Percentiles rank a stretch among this genome's conserved stretches.
Evolutionary conservation across 2,329 filamentous ascomycete genomes (phyloP).

Genomic region (Scedosporium boydii): DNA sequence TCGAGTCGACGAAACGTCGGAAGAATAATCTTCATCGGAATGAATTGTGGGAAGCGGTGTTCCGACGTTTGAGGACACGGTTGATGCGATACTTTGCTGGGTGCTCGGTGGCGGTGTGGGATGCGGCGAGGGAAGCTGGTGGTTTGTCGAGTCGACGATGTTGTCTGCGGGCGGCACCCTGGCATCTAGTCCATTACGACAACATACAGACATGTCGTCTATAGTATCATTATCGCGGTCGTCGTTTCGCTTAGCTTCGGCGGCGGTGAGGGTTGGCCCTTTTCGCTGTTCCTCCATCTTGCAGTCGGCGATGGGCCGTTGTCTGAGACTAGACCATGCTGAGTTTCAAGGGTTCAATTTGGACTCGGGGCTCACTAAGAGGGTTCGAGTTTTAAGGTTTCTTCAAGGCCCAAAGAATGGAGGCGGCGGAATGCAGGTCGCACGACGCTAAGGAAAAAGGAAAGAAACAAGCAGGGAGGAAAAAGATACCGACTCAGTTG

Average conservation of each 20-base stretch:
- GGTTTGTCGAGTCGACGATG: neutral
- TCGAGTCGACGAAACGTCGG: constrained; percentile 16
- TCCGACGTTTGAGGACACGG: constrained; percentile 3
- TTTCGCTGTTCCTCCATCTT: neutral
- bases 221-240: neutral
- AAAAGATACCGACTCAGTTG: too few species aligned
- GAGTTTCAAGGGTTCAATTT: neutral
- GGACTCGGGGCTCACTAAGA: neutral
- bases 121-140: neutral
- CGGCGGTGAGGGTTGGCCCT: neutral
- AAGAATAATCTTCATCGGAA: constrained; percentile 21
- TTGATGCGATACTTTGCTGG: neutral
- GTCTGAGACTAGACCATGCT: constrained; percentile 1
- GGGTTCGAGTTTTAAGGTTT: constrained; percentile 12
- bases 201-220: neutral
- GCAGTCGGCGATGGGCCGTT: neutral
- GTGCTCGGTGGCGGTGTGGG: neutral
- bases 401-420: too few species aligned
- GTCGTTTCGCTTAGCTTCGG: neutral
- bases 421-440: too few species aligned
- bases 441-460: too few species aligned
- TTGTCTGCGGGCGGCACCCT: neutral
- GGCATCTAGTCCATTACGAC: neutral
- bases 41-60: constrained; percentile 14
- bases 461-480: too few species aligned